These are phyloP conservation scores for Cryptococcus sp. DNA, from an alignment of 1,284 basidiomycete species.

Conservation along the genomic window DNA sequence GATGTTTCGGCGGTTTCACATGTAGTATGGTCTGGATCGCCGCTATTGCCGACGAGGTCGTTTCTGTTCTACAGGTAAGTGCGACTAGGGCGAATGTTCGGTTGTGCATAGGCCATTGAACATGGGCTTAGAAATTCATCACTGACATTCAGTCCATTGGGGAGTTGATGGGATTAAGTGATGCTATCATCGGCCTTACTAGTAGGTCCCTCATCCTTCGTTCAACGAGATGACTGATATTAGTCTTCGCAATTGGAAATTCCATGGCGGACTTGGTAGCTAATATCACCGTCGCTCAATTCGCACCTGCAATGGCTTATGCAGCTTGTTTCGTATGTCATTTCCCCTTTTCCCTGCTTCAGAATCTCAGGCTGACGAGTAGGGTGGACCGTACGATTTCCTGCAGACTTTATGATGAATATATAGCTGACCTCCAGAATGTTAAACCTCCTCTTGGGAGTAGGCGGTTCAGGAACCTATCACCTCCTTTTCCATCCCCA, in stretches of 20 bases:
- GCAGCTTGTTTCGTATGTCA: constrained; percentile 49
- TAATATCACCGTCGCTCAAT: constrained; percentile 82
- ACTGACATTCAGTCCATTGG: constrained; percentile 67
- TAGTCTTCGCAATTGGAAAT: constrained; percentile 89
- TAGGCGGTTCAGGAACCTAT: constrained; percentile 46
- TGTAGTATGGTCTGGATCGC: constrained; percentile 92
- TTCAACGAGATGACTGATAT: not conserved
- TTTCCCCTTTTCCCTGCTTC: not conserved
- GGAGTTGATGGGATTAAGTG: constrained; percentile 88
- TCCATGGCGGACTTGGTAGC: constrained; percentile 94
- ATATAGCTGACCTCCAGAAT: constrained; percentile 63
- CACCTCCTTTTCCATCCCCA: constrained; percentile 49
- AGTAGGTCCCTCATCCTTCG: constrained; percentile 34
- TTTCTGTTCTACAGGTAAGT: constrained; percentile 73
- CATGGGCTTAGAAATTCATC: not conserved
- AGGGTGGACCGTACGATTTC: constrained; percentile 56
- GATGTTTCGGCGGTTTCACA: constrained; percentile 82
- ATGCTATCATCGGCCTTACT: constrained; percentile 93
- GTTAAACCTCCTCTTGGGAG: constrained; percentile 84
- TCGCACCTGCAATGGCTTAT: constrained; percentile 49
- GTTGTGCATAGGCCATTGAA: not conserved
- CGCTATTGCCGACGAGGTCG: constrained; percentile 90
- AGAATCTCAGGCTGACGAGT: constrained; percentile 58
- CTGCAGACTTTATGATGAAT: not conserved
- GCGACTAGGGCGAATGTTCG: not conserved